Base-by-base conservation (phyloP, 2,329 filamentous ascomycete genomes). In the Lecanicillium sp. region DNA sequence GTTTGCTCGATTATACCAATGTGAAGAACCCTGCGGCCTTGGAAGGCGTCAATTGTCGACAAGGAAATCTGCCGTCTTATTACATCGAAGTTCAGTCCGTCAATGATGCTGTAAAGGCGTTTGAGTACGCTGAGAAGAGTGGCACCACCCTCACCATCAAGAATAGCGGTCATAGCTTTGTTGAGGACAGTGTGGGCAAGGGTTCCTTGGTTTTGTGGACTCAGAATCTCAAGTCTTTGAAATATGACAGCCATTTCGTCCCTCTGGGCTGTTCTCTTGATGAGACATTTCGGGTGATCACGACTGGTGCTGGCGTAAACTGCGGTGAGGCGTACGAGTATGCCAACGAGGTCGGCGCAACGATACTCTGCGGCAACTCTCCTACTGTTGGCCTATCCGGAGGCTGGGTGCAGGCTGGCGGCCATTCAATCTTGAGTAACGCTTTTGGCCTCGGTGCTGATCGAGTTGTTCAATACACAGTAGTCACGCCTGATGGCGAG, bases 381-480 rank as follows among this genome's bases (percentile, higher is more conserved):
- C 41, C 41, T 6, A 37, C 33, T 5, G 41, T 43, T 27, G 41
- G 37, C 18, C n/a, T 41, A 12, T 39, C 34, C 7, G 41, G 41
- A 16, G 58, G 58, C 5, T 64, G 56, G 48, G 47, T 51, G 3
- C 52, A 57, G 19, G 59, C 61, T 4, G 63, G 58, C 13, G 62
- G 63, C 12, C 62, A 66, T 31, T 53, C 54, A 1, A 55, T 56
- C 2, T 48, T 54, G 5, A 54, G 53, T 12, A 48, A 46, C 27
- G 46, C 55, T 14, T 63, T 60, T 39, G 63, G 63, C 5, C 49
- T 66, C 9, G 62, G 53, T 2, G 56, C 58, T 1, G 64, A 68
- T 42, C 58, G 66, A 41, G 49, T 62, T 1, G 54, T 67, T 13
- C 59, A 63, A 37, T 51, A 53, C 6, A 46, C 59, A 19, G 54